Conservation (phyloP, 2,329 filamentous ascomycete genomes). For the Berkeleyomyces basicola region DNA sequence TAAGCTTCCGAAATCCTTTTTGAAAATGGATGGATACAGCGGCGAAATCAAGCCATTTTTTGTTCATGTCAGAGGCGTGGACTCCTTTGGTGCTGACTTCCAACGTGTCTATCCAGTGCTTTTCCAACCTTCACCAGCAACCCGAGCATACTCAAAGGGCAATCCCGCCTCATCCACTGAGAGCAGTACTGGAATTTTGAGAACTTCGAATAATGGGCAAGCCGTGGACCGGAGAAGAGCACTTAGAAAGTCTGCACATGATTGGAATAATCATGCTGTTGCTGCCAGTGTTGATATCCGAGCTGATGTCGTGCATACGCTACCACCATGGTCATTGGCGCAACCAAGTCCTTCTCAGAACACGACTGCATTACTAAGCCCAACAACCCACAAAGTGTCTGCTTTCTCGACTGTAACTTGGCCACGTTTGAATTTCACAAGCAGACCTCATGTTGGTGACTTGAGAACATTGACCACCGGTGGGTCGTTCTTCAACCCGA, state of each 20-base stretch:
- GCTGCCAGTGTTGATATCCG: not conserved
- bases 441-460: not conserved
- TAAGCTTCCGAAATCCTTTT: not conserved
- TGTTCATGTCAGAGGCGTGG: slow-evolving; percentile 10
- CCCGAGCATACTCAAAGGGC: not conserved
- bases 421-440: not conserved
- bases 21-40: not conserved
- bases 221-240: not conserved
- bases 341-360: not conserved
- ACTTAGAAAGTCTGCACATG: not conserved
- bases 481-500: not conserved
- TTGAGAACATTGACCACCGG: not conserved
- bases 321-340: not conserved
- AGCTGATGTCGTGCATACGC: not conserved
- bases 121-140: not conserved
- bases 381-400: not conserved
- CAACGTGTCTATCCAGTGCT: slow-evolving; percentile 11
- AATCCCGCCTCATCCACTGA: slow-evolving; percentile 6
- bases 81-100: slow-evolving; percentile 3
- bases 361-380: not conserved
- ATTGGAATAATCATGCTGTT: not conserved
- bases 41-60: slow-evolving; percentile 1
- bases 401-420: not conserved
- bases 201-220: not conserved
- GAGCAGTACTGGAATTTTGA: slow-evolving; percentile 3